Evolutionary conservation across 1,284 basidiomycete species (phyloP).

Genomic region (Ustilago loliicola): DNA sequence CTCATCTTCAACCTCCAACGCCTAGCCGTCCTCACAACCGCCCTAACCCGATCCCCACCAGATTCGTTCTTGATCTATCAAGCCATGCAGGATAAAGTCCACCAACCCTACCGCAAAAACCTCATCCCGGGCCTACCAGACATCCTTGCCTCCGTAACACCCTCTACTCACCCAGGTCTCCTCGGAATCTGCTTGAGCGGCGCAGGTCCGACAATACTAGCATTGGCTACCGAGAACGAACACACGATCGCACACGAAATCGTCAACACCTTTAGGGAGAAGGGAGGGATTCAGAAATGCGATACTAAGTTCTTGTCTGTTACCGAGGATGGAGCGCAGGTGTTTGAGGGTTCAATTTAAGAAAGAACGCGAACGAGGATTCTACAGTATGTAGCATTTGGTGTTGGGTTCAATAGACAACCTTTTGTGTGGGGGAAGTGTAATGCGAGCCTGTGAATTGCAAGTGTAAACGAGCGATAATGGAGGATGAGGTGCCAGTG

Average conservation of each 20-base stretch:
- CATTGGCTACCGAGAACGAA: constrained; percentile 81
- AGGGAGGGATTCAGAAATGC: constrained; percentile 58
- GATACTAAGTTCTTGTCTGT: constrained; percentile 63
- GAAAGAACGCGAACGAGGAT: too few relatives aligned
- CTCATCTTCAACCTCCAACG: constrained; percentile 96
- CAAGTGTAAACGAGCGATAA: too few relatives aligned
- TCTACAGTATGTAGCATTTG: too few relatives aligned
- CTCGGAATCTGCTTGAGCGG: constrained; percentile 98
- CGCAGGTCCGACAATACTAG: constrained; percentile 96
- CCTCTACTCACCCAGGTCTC: constrained; percentile 88
- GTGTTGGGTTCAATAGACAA: too few relatives aligned
- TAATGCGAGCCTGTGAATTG: too few relatives aligned
- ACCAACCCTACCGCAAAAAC: constrained; percentile 93
- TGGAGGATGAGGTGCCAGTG: too few relatives aligned
- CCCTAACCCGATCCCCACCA: constrained; percentile 88
- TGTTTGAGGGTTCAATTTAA: constrained; percentile 10
- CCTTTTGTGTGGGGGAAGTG: too few relatives aligned
- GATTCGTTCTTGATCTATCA: constrained; percentile 96
- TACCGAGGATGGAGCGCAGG: constrained; percentile 60
- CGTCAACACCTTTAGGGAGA: constrained; percentile 56
- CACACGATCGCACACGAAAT: constrained; percentile 63
- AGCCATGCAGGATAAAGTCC: constrained; percentile 98
- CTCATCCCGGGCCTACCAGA: constrained; percentile 84
- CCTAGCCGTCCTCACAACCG: constrained; percentile 96
- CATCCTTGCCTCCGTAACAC: constrained; percentile 84